A percentile compares a stretch with the other conserved stretches of the same genome.
Conservation (phyloP, 2,329 filamentous ascomycete species). For the Apiospora sp. region DNA sequence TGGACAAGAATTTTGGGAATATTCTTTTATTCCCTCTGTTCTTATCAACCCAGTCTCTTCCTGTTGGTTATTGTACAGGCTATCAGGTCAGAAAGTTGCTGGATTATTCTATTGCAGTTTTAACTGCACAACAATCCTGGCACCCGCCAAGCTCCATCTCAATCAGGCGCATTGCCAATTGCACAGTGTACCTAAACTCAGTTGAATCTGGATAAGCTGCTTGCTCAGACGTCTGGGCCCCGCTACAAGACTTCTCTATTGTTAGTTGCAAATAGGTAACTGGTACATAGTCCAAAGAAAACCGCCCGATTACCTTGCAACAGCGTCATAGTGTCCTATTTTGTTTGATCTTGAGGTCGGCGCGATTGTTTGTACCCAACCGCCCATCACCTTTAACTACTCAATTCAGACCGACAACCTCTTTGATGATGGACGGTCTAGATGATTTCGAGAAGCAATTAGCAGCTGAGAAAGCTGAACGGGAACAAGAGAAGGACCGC, state of each 20-base stretch:
- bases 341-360: not conserved
- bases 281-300: not conserved
- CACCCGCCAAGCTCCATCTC: not conserved
- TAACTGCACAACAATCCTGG: not conserved
- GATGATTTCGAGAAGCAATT: conserved; percentile 82
- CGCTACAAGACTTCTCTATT: not conserved
- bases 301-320: not conserved
- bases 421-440: conserved; percentile 56
- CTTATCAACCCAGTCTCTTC: not conserved
- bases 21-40: not conserved
- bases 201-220: not conserved
- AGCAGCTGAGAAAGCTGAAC: conserved; percentile 67
- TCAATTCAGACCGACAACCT: conserved; percentile 11
- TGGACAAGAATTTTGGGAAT: not conserved
- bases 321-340: not conserved
- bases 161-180: not conserved
- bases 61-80: not conserved
- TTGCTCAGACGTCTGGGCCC: not conserved
- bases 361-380: not conserved
- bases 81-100: not conserved
- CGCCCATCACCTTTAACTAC: not conserved
- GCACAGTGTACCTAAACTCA: not conserved
- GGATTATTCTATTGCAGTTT: not conserved
- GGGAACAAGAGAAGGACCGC: conserved; percentile 57
- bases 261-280: not conserved